Conservation (phyloP, 177 flowering plant genomes). For the Tripterygium wilfordii region DNA sequence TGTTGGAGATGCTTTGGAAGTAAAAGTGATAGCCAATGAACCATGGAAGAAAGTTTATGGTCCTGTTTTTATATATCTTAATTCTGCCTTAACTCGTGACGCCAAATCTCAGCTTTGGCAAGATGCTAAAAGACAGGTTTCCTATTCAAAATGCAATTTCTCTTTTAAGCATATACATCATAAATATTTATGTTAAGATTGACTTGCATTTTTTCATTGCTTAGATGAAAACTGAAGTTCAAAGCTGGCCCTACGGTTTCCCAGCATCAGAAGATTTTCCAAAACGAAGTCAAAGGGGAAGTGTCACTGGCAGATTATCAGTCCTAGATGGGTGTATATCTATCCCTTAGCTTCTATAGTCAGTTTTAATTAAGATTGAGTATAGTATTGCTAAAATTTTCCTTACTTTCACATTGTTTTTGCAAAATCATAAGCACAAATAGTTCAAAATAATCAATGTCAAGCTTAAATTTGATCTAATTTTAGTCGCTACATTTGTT, state of each 20-base stretch:
- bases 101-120: conserved; percentile 59
- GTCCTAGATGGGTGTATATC: conserved; percentile 53
- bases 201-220: background rate
- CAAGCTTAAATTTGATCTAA: too few relatives aligned
- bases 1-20: conserved; percentile 52
- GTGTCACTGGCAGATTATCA: conserved; percentile 51
- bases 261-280: conserved; percentile 74
- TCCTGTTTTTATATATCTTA: conserved; percentile 74
- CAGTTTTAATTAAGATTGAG: too few relatives aligned
- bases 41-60: conserved; percentile 91
- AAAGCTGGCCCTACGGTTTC: conserved; percentile 84
- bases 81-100: conserved; percentile 27
- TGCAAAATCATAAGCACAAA: too few relatives aligned
- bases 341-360: too few relatives aligned
- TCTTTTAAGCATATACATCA: too few relatives aligned
- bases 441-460: too few relatives aligned
- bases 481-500: background rate
- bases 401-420: too few relatives aligned
- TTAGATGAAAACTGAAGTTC: conserved; percentile 56
- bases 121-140: conserved; percentile 85
- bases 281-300: conserved; percentile 47
- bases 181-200: too few relatives aligned
- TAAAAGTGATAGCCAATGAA: conserved; percentile 50
- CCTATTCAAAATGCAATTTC: too few relatives aligned
- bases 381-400: too few relatives aligned